Base-by-base conservation (phyloP, 1,284 basidiomycete genomes). In the Rhodotorula sp. region DNA sequence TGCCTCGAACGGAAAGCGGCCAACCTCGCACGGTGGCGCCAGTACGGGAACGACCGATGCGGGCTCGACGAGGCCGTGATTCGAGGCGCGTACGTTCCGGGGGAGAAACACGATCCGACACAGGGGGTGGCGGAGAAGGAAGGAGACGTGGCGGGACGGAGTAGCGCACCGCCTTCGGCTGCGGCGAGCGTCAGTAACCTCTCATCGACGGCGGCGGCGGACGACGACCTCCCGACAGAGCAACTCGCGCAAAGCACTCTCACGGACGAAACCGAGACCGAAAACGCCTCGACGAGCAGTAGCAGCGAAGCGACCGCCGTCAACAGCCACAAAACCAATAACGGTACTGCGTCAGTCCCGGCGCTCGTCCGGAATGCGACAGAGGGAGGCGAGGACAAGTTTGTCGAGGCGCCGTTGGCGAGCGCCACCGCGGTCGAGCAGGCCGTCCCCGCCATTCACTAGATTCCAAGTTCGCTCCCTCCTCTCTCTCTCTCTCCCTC, bases 1-100 rank as follows among this genome's bases (percentile, higher is more conserved):
- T 78, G 78, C 60, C 61, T 76, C 8, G 74, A 78, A 69, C 70
- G 79, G 15, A 69, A 80, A 10, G 71, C 77, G 50, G 79, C 76
- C 54, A 78, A 80, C 71, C 60, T 81, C 18, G 77, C 77, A 50
- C 76, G 81, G 12, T 82, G 81, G 79, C 64, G 72, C 21, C 72
- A 79, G 54, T 67, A 74, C 57, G 81, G 81, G 59, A 74, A 77
- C 12, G 63, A 71, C 21, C 68, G 77, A 60, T 77, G 80, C 23
- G 81, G 81, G 7, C 71, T 80, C 18, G 77, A 76, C 47, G 81
- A 82, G 67, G 80, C 78, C 64, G 74, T 81, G 43, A 81, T 82
- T 45, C 77, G 79, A 4, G 81, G 81, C 12, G 81, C 78, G 59
- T 31, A 60, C 7, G 50, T 45, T 2, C 62, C 62, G 1, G 65